phyloP scores from a whole-genome alignment of 192 early-diverging fungal genomes.

The Glomus cerebriforme region DNA sequence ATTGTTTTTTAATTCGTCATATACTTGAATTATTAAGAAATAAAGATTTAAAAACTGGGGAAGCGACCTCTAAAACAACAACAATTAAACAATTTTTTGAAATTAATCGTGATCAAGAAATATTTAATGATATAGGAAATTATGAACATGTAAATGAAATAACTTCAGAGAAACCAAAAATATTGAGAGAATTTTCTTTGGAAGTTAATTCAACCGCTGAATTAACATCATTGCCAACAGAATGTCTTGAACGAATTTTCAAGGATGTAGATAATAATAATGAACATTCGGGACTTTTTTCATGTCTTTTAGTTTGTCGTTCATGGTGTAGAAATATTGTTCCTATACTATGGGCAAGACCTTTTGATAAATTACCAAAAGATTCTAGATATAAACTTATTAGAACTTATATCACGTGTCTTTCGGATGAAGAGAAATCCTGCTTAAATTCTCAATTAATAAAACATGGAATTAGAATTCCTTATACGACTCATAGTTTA shows the following conservation, averaged over 20 bases:
- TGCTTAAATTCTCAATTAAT: not conserved
- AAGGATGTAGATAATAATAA: not conserved
- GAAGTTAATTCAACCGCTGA: not conserved
- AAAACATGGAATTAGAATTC: not conserved
- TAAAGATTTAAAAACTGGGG: not conserved
- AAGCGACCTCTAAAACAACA: not conserved
- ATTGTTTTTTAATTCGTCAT: not conserved
- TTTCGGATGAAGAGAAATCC: not conserved
- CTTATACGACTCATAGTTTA: not conserved
- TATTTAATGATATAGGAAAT: not conserved
- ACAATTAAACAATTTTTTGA: not conserved
- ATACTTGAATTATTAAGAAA: not conserved
- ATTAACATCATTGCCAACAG: not conserved
- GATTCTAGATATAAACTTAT: not conserved
- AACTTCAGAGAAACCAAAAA: not conserved
- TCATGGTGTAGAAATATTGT: conserved; percentile 5
- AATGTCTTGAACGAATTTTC: not conserved
- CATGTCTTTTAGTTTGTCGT: conserved; percentile 9
- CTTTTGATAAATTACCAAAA: not conserved
- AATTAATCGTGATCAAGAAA: not conserved
- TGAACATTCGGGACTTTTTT: not conserved
- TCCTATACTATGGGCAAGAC: conserved; percentile 10
- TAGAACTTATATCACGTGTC: not conserved
- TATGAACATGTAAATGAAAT: not conserved
- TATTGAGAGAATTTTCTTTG: not conserved